Evolutionary conservation across 2,329 filamentous ascomycete genomes (phyloP), one percentile per base, ranked within the genome.

Genomic region (Rhynchosporium agropyri): DNA sequence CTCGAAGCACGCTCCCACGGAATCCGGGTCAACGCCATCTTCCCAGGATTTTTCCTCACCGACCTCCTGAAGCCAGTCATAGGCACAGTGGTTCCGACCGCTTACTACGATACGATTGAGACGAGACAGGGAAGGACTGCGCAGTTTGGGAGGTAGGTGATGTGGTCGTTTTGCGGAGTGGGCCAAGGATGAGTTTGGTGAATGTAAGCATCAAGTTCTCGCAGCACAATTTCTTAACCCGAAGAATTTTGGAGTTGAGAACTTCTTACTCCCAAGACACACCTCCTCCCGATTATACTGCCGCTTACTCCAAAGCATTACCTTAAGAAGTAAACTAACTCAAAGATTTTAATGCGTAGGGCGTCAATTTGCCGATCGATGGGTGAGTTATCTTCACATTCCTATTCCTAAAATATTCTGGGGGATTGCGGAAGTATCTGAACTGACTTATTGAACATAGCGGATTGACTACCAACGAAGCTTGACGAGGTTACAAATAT

Each of bases 1-100:
- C 58, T 67, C 15, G 65, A 67, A 62, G 63, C 49, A 6, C 53
- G 63, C 3, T 48, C 15, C 2, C 58, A 63, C 15, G 29, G 56
- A 10, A 67, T 65, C 48, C 63, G 63, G 10, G 63, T 63, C 1
- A 65, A 67, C 28, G 61, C 65, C 20, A 26, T 67, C 28, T 63
- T 56, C 0, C 61, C 63, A 8, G 65, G 65, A 3, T 67, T 67
- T 48, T 42, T 67, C 3, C 31, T 59, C 0, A 67, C 65, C 2
- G 40, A 60, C 7, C 55, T 67, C 7, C 40, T 64, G 9, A 59
- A 61, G 40, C 46, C 51, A 20, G 49, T 57, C 3, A 33, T 56
- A 28, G 49, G 56, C 12, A 54, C 43, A 9, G 40, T n/a, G 15
- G 40, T 61, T 3, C 54, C 54, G 26, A 48, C 15, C 3, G 62